A percentile compares a stretch with the other conserved stretches of the same genome.
Conservation (phyloP, 1,139 yeast genomes). For the Dujonia santamariae region DNA sequence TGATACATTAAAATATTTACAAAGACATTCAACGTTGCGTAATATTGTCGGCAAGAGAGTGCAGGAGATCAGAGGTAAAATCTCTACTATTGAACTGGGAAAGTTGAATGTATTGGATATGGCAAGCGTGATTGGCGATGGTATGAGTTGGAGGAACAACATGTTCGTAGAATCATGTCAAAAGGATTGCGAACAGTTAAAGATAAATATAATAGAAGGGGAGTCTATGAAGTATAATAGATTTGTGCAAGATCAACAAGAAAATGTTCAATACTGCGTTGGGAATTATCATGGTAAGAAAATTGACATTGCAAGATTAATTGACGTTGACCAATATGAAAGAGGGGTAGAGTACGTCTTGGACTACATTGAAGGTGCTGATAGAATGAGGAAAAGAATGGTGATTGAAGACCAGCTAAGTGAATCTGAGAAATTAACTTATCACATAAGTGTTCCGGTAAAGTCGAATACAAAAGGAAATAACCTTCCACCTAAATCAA, state of each 20-base stretch:
- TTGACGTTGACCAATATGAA: slow-evolving; percentile 20
- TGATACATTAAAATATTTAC: slow-evolving; percentile 28
- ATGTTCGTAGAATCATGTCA: slow-evolving; percentile 38
- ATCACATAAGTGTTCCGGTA: slow-evolving; percentile 39
- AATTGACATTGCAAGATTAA: slow-evolving; percentile 38
- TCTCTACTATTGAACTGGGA: slow-evolving; percentile 15
- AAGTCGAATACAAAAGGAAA: not conserved
- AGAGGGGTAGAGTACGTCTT: slow-evolving; percentile 37
- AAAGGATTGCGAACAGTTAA: slow-evolving; percentile 46
- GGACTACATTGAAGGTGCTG: slow-evolving; percentile 66
- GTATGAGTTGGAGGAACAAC: slow-evolving; percentile 34
- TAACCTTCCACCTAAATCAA: too few relatives aligned
- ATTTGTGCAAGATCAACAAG: slow-evolving; percentile 60
- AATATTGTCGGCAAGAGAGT: slow-evolving; percentile 25
- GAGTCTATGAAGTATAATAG: slow-evolving; percentile 51
- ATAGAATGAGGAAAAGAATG: slow-evolving; percentile 60
- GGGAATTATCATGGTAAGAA: slow-evolving; percentile 46
- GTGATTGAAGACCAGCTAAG: slow-evolving; percentile 50
- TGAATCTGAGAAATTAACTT: slow-evolving; percentile 41
- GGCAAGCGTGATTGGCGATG: slow-evolving; percentile 40
- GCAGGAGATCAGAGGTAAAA: slow-evolving; percentile 18
- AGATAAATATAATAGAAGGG: slow-evolving; percentile 39
- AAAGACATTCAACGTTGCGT: slow-evolving; percentile 29
- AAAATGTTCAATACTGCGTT: slow-evolving; percentile 51
- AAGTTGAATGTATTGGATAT: slow-evolving; percentile 31